phyloP scores from a whole-genome alignment of 257 asterid genomes.

The Gentiana dahurica region DNA sequence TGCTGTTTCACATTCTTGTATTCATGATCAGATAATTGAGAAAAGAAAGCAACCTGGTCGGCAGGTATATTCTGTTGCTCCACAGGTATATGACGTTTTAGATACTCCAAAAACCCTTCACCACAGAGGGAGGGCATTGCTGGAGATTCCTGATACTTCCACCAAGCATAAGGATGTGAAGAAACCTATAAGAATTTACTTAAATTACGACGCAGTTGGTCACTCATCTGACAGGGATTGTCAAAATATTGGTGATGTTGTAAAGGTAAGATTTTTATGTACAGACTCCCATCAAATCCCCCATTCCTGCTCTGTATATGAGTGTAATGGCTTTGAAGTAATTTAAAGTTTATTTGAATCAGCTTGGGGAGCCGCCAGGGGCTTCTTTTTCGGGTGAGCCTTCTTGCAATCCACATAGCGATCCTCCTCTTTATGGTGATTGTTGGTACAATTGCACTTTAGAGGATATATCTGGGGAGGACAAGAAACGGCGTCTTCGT shows the following conservation, averaged over 20 bases:
- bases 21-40: constrained; percentile 83
- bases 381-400: constrained; percentile 79
- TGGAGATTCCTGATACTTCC: constrained; percentile 31
- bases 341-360: constrained; percentile 19
- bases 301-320: not conserved
- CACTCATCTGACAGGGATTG: constrained; percentile 97
- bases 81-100: constrained; percentile 60
- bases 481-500: constrained; percentile 89
- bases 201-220: constrained; percentile 97
- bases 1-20: constrained; percentile 66
- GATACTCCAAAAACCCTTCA: constrained; percentile 29
- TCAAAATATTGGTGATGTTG: constrained; percentile 64
- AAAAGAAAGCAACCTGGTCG: constrained; percentile 80
- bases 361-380: constrained; percentile 93
- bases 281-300: not conserved
- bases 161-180: constrained; percentile 39
- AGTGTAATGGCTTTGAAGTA: not conserved
- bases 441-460: constrained; percentile 97
- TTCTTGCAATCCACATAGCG: constrained; percentile 89
- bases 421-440: constrained; percentile 90
- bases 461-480: constrained; percentile 89
- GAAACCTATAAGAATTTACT: constrained; percentile 76
- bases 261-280: constrained; percentile 53
- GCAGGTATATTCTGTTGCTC: constrained; percentile 69
- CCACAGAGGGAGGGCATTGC: constrained; percentile 57